Base-by-base conservation (phyloP, 805 yeast genomes). In the Candida insectalens region DNA sequence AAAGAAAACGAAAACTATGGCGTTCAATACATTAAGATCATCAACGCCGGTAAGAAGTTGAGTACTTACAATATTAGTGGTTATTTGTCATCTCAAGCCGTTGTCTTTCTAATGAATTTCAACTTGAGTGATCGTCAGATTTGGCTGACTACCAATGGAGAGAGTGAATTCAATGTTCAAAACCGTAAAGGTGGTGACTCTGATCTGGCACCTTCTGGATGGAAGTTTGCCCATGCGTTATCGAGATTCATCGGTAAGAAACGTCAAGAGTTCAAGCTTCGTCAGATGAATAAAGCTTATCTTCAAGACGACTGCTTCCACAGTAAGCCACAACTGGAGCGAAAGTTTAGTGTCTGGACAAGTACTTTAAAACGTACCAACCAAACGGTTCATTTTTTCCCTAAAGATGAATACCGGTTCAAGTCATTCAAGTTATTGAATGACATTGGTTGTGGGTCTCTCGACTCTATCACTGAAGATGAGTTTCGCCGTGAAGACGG, bases 11-110 rank as follows among this genome's bases (percentile, higher is more conserved):
- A 63, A 36, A 65, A 64, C 37, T 51, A 52, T 23, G 64, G 69
- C 32, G 69, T 67, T 41, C 79, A 72, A 46, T 76, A 72, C 40
- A 71, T 77, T 25, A 75, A 77, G 47, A 72, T 77, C 57, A 65
- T 77, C 25, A 71, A 77, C 46, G 79, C 77, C 4, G 78, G 78
- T 18, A 69, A 67, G 45, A 70, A 71, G 47, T 62, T 76, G 14
- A 67, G 69, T 22, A 63, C 73, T 25, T 73, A 61, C 46, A 75
- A 76, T 44, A 66, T 75, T 20, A 69, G 67, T 44, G 78, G 78
- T 1, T 71, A 69, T 43, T 56, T 71, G 31, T 69, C 76, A 4
- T 69, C 76, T 1, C 78, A 71, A 41, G 67, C 76, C 14, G 69
- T 71, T 17, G 71, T 71, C 45, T 71, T 70, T 47, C 47, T 71